Evolutionary conservation across 2,329 filamentous ascomycete genomes (phyloP).

Genomic region (Cadophora sp.): DNA sequence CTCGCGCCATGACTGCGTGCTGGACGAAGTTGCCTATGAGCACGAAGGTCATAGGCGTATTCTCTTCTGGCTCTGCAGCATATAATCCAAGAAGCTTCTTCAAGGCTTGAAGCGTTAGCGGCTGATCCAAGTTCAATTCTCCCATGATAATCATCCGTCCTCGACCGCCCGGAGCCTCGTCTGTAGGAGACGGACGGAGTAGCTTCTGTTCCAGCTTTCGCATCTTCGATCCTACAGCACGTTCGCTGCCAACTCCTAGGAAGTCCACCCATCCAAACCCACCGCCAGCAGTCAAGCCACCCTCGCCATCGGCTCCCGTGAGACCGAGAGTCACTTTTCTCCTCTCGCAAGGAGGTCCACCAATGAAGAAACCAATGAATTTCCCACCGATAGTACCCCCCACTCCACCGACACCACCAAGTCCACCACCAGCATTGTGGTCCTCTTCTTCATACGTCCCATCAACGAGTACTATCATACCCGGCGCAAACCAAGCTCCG

Average conservation of each 20-base stretch:
- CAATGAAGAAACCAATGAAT: constrained; percentile 89
- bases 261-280: constrained; percentile 99
- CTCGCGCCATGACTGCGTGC: constrained; percentile 69
- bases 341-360: constrained; percentile 89
- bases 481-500: constrained; percentile 90
- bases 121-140: constrained; percentile 86
- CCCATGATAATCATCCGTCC: constrained; percentile 77
- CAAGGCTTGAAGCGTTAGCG: constrained; percentile 80
- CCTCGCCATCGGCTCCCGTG: constrained; percentile 59
- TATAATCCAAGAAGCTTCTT: constrained; percentile 81
- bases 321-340: constrained; percentile 79
- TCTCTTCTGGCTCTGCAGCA: constrained; percentile 65
- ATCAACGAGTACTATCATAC: constrained; percentile 95
- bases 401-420: constrained; percentile 81
- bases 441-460: constrained; percentile 97
- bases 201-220: constrained; percentile 76
- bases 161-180: constrained; percentile 46
- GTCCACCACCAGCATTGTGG: constrained; percentile 68
- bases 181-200: constrained; percentile 48
- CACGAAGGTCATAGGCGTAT: constrained; percentile 79
- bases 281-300: constrained; percentile 69
- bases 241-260: constrained; percentile 87
- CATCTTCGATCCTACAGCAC: constrained; percentile 84
- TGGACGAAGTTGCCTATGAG: constrained; percentile 84
- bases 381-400: constrained; percentile 91